Percentiles rank a stretch among this genome's conserved stretches.
phyloP scores from a whole-genome alignment of 306 rosid species.

The Trifolium pratense region DNA sequence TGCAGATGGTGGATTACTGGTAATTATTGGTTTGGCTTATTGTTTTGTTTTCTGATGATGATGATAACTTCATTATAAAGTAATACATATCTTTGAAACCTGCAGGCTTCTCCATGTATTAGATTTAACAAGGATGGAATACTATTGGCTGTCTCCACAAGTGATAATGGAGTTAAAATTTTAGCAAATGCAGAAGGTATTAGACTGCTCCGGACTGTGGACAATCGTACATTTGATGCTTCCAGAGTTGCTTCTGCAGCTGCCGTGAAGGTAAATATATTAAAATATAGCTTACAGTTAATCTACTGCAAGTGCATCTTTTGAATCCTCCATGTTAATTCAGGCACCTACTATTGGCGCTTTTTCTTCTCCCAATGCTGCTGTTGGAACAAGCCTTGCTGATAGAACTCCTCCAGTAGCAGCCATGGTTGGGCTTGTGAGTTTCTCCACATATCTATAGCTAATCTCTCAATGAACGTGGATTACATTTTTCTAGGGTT shows the following conservation, averaged over 20 bases:
- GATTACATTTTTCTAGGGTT: conserved; percentile 29
- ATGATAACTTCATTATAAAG: conserved; percentile 28
- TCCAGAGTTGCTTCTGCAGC: conserved; percentile 88
- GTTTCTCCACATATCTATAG: conserved; percentile 43
- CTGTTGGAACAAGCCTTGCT: conserved; percentile 82
- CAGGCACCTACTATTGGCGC: conserved; percentile 71
- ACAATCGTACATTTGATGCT: conserved; percentile 86
- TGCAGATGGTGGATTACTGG: conserved; percentile 91
- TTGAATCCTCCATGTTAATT: conserved; percentile 46
- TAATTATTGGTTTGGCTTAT: conserved; percentile 43
- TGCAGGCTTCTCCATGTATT: conserved; percentile 92
- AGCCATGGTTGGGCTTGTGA: conserved; percentile 84
- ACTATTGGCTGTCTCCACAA: conserved; percentile 86
- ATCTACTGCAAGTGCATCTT: conserved; percentile 37
- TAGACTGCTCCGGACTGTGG: conserved; percentile 82
- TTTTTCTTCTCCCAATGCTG: conserved; percentile 67
- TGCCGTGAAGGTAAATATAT: conserved; percentile 74
- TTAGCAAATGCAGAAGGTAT: conserved; percentile 89
- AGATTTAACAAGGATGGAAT: conserved; percentile 96
- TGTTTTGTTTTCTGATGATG: conserved; percentile 33
- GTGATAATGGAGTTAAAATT: conserved; percentile 85
- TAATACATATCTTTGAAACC: conserved; percentile 44
- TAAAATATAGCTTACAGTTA: conserved; percentile 34
- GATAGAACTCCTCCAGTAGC: conserved; percentile 81
- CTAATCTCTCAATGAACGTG: conserved; percentile 31